Conservation (phyloP, 2,329 filamentous ascomycete genomes). For the Paracoccidioides brasiliensis region DNA sequence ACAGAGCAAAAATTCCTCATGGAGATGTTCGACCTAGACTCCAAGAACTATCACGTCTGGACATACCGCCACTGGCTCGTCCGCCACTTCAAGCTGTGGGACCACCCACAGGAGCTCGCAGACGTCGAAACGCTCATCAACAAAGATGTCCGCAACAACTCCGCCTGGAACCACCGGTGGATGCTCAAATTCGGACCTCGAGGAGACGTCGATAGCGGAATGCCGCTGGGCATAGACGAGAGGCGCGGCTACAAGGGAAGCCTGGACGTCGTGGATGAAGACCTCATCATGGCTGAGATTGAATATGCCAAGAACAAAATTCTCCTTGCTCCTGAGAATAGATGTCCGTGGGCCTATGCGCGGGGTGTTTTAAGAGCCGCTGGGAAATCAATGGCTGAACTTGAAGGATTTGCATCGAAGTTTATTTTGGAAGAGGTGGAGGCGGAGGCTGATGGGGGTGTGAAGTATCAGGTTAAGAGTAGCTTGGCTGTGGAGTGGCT, state of each 20-base stretch:
- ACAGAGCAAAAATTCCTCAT: constrained; percentile 65
- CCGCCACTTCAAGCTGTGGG: constrained; percentile 47
- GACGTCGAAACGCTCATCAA: constrained; percentile 61
- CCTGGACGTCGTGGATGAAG: constrained; percentile 40
- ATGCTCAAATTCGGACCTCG: constrained; percentile 69
- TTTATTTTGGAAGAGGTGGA: constrained; percentile 41
- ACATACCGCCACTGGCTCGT: constrained; percentile 76
- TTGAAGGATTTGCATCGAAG: constrained; percentile 41
- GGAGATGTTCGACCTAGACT: constrained; percentile 69
- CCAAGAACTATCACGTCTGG: constrained; percentile 99
- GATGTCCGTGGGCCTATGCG: constrained; percentile 88
- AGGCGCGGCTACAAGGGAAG: constrained; percentile 18
- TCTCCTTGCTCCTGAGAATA: constrained; percentile 74
- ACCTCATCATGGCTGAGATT: constrained; percentile 61
- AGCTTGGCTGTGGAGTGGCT: constrained; percentile 45
- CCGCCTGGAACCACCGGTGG: constrained; percentile 94
- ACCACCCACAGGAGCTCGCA: constrained; percentile 48
- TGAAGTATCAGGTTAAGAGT: constrained; percentile 39
- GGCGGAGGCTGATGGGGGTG: constrained; percentile 15
- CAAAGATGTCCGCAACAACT: constrained; percentile 85
- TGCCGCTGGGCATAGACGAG: constrained; percentile 16
- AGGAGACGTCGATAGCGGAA: constrained; percentile 25
- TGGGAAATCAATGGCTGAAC: constrained; percentile 35
- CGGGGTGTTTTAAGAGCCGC: constrained; percentile 60
- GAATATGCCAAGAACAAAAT: constrained; percentile 62